These are phyloP conservation scores for Kernera saxatilis DNA, from an alignment of 345 rosid genomes.

Conservation along the genomic window DNA sequence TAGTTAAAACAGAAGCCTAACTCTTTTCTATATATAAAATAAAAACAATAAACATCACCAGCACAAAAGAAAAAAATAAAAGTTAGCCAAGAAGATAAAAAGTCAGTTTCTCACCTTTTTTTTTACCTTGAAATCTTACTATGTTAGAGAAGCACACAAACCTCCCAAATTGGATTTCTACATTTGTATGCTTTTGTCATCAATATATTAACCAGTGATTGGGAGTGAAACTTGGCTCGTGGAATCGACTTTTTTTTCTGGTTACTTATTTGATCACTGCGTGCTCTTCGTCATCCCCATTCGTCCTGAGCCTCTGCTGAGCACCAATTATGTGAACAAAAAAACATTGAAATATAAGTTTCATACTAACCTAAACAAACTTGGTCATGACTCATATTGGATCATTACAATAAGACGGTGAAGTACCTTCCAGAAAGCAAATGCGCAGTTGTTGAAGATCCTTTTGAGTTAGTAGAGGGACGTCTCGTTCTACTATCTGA, in stretches of 20 bases:
- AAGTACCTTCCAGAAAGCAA: constrained; percentile 78
- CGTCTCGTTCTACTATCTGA: constrained; percentile 86
- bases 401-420: not conserved
- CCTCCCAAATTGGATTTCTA: constrained; percentile 6
- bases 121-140: constrained; percentile 16
- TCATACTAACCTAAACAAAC: not conserved
- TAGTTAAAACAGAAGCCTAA: constrained; percentile 8
- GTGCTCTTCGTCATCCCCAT: constrained; percentile 31
- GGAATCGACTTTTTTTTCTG: constrained; percentile 1
- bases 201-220: constrained; percentile 7
- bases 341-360: not conserved
- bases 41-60: not conserved
- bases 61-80: not conserved
- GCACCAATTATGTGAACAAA: not conserved
- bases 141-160: constrained; percentile 26
- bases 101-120: not conserved
- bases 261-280: constrained; percentile 16
- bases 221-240: not conserved
- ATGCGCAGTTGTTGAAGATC: constrained; percentile 63
- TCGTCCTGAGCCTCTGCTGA: constrained; percentile 25
- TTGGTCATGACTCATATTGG: not conserved
- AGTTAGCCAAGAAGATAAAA: not conserved
- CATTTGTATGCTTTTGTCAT: constrained; percentile 13
- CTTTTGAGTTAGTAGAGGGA: constrained; percentile 47
- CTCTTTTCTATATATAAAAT: not conserved